Evolutionary conservation across 2,329 filamentous ascomycete species (phyloP), one percentile per base, ranked within the genome.

Genomic region (Thielaviopsis populi): DNA sequence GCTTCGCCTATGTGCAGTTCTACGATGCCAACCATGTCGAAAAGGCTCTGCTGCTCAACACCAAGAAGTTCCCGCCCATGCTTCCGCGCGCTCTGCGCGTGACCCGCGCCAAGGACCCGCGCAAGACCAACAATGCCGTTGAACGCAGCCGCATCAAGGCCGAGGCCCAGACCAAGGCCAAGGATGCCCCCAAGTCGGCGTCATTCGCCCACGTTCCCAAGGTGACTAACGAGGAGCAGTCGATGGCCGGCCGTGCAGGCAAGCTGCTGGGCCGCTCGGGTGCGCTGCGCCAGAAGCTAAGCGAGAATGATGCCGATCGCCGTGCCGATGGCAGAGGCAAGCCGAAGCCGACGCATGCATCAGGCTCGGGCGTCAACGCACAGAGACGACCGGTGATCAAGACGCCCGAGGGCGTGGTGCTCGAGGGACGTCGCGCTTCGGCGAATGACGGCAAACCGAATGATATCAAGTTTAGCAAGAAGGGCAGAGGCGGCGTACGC

Each of bases 1-100:
- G 94, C 3, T 90, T 99, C 71, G 95, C 95, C 67, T 99, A 99
- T 71, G 92, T 99, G 17, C 94, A 99, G 72, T 99, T 99, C 75
- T 69, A 86, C 78, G 89, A 97, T 70, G 83, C 80, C 67, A 96
- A 95, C 70, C 80, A 86, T 54, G 92, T 99, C 56, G 94, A 99
- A 74, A 83, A 87, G n/a, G 94, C 94, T 1, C 80, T 99, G 13
- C 81, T 95, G 46, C 83, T 92, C 67, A 83, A 96, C 72, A 91
- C 85, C 67, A 95, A 97, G 78, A 94, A 89, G 70, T 97, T 91
- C 71, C 91, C 92, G 17, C 92, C 92, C 19, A 86, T 96, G 83
- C 83, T 97, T n/a, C 92, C 92, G 10, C 85, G 94, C 56, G 82
- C 86, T 68, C 79, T 99, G 41, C 87, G 94, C 63, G 91, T 99